Percentiles rank a stretch among this genome's conserved stretches.
phyloP scores from a whole-genome alignment of 2,329 filamentous ascomycete species.

The Mollisia scopiformis region DNA sequence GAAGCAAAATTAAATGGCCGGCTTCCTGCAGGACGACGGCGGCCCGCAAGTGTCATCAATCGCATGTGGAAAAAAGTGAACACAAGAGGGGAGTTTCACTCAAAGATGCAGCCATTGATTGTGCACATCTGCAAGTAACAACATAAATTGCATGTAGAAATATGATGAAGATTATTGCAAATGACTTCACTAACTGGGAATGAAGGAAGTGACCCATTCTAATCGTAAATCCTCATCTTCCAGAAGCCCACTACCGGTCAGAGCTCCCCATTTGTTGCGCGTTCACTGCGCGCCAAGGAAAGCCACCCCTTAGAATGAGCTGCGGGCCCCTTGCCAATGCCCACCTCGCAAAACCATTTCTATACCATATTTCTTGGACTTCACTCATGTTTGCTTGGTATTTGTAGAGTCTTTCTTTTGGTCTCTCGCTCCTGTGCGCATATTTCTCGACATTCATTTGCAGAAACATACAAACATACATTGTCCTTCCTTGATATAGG shows the following conservation, averaged over 20 bases:
- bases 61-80: background rate
- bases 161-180: background rate
- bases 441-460: conserved; percentile 26
- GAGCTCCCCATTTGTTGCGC: conserved; percentile 3
- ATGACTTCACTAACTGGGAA: background rate
- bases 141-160: background rate
- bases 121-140: background rate
- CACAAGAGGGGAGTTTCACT: background rate
- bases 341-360: conserved; percentile 3
- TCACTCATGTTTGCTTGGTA: background rate
- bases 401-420: conserved; percentile 14
- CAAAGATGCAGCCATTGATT: background rate
- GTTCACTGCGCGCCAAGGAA: background rate
- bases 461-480: too few relatives aligned
- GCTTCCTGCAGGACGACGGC: background rate
- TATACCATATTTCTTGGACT: background rate
- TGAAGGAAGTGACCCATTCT: background rate
- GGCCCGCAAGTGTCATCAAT: background rate
- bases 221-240: conserved; percentile 16
- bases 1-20: background rate
- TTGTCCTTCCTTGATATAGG: conserved; percentile 3
- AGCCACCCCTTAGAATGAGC: conserved; percentile 5
- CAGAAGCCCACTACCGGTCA: background rate
- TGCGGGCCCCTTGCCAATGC: conserved; percentile 2
- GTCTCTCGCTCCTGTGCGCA: conserved; percentile 12